These are phyloP conservation scores for Backusella luteola DNA, from an alignment of 192 early-diverging fungal species.

Conservation along the genomic window DNA sequence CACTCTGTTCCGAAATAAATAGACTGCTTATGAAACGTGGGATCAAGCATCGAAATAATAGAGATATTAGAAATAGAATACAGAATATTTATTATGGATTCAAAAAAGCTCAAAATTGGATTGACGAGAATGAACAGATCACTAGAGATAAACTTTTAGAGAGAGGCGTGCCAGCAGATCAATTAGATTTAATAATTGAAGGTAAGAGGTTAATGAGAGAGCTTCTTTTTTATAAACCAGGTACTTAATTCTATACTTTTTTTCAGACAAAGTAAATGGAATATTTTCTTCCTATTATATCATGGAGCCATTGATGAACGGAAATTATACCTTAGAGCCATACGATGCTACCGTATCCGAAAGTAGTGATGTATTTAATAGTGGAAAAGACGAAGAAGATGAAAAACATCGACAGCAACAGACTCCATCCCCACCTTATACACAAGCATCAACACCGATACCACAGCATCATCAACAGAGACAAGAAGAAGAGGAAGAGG, in stretches of 20 bases:
- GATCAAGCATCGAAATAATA: neutral
- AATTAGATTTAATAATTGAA: neutral
- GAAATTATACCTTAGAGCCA: neutral
- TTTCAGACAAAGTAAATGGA: neutral
- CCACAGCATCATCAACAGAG: neutral
- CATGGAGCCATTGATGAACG: neutral
- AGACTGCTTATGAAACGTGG: neutral
- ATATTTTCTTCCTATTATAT: neutral
- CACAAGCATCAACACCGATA: neutral
- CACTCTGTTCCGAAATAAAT: neutral
- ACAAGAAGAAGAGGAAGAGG: neutral
- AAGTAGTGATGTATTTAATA: neutral
- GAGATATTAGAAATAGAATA: neutral
- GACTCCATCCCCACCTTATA: neutral
- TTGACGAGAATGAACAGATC: neutral
- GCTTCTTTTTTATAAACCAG: neutral
- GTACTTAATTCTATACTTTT: neutral
- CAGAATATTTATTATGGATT: neutral
- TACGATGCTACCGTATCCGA: neutral
- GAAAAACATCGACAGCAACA: neutral
- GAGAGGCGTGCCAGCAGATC: neutral
- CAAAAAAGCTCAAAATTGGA: neutral
- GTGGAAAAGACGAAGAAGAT: neutral
- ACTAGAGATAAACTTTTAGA: neutral
- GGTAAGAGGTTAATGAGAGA: neutral